These are phyloP conservation scores for Sporothrix pallida DNA, from an alignment of 2,329 filamentous ascomycete species.

Conservation along the genomic window DNA sequence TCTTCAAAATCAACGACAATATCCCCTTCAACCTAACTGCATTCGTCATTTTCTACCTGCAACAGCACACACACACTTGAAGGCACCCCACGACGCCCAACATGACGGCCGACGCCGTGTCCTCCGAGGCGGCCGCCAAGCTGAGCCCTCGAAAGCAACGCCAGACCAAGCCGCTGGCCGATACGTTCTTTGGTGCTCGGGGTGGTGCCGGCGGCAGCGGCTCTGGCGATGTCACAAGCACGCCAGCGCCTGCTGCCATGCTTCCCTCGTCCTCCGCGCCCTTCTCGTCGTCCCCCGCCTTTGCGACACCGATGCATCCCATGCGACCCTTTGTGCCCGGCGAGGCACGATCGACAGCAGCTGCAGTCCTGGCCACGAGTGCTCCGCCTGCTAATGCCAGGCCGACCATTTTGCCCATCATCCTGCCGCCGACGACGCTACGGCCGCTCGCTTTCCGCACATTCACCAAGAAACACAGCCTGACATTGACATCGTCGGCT, in stretches of 20 bases:
- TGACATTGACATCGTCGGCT: constrained; percentile 87
- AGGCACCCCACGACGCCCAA: background rate
- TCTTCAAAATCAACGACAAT: background rate
- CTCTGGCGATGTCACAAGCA: constrained; percentile 43
- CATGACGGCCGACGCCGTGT: constrained; percentile 40
- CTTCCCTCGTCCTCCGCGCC: constrained; percentile 60
- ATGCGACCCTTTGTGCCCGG: constrained; percentile 67
- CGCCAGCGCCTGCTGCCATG: constrained; percentile 38
- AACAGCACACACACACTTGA: background rate
- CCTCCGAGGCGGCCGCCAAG: constrained; percentile 34
- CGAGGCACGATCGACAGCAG: constrained; percentile 64
- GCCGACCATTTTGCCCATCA: constrained; percentile 77
- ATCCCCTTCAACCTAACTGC: too few relatives aligned
- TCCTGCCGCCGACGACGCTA: constrained; percentile 84
- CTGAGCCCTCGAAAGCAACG: constrained; percentile 42
- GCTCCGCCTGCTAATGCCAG: constrained; percentile 66
- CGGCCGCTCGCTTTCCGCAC: constrained; percentile 91
- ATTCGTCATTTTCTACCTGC: background rate
- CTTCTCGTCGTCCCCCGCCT: constrained; percentile 88
- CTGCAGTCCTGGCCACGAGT: constrained; percentile 85
- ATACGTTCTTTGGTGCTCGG: constrained; percentile 48
- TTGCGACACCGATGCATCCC: constrained; percentile 84
- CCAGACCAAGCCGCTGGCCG: constrained; percentile 44
- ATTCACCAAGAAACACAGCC: constrained; percentile 96
- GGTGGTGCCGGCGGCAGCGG: constrained; percentile 23